Percentiles rank a stretch among this genome's conserved stretches.
Evolutionary conservation across 768 basidiomycete genomes (phyloP).

Genomic region (Boletus tylopilopsis): DNA sequence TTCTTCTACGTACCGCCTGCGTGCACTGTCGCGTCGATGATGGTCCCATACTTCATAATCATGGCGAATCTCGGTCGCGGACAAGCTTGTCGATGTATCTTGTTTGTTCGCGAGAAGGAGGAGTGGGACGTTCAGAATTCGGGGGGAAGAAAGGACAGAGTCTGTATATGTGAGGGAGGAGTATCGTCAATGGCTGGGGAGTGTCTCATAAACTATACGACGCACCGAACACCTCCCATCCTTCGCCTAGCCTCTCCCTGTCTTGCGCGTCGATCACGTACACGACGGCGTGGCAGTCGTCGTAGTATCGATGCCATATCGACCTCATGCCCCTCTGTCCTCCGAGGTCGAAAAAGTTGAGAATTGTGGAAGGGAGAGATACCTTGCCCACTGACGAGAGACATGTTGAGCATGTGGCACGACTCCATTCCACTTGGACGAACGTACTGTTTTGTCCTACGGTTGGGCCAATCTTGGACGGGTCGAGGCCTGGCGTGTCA

Average conservation of each 20-base stretch:
- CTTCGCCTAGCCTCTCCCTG: slow-evolving; percentile 82
- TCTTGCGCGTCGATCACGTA: slow-evolving; percentile 95
- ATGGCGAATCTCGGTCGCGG: slow-evolving; percentile 87
- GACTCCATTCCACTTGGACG: background rate
- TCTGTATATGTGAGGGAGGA: slow-evolving; percentile 40
- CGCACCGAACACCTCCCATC: slow-evolving; percentile 97
- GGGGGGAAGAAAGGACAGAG: slow-evolving; percentile 81
- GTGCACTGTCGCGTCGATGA: slow-evolving; percentile 64
- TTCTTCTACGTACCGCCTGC: slow-evolving; percentile 48
- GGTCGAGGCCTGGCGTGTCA: slow-evolving; percentile 78
- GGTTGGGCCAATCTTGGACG: slow-evolving; percentile 93
- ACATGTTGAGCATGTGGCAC: background rate
- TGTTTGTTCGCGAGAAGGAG: slow-evolving; percentile 96
- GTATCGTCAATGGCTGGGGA: background rate
- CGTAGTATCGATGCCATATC: slow-evolving; percentile 94
- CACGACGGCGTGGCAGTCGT: slow-evolving; percentile 95
- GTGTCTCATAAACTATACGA: background rate
- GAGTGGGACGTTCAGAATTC: slow-evolving; percentile 86
- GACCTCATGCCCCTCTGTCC: slow-evolving; percentile 91
- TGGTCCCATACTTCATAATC: slow-evolving; percentile 88
- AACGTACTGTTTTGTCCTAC: slow-evolving; percentile 94
- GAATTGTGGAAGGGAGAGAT: slow-evolving; percentile 85
- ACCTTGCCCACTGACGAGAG: slow-evolving; percentile 77
- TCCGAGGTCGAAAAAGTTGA: slow-evolving; percentile 97
- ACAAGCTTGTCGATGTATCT: slow-evolving; percentile 74